Evolutionary conservation across 2,329 filamentous ascomycete species (phyloP), one percentile per base, ranked within the genome.

Genomic region (Fusarium brevicatenulatum): DNA sequence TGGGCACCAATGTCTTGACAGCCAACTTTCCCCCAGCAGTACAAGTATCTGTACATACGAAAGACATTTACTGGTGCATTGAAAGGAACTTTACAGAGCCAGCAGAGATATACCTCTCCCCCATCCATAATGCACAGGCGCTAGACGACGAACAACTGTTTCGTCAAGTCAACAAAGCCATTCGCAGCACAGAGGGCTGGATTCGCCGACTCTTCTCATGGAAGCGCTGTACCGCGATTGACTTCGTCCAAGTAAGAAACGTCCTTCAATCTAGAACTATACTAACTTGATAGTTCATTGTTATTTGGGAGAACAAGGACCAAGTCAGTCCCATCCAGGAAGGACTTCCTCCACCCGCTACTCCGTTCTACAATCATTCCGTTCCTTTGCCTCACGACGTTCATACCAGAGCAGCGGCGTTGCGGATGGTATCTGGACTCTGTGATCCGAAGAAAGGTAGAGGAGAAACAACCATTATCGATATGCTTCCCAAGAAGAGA

Each of bases 261-360:
- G n/a, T n/a, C n/a, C n/a, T n/a, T n/a, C n/a, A n/a, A n/a, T n/a
- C n/a, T n/a, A n/a, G n/a, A n/a, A n/a, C n/a, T n/a, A n/a, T n/a
- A n/a, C n/a, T n/a, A n/a, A n/a, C n/a, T n/a, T n/a, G n/a, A n/a
- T n/a, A n/a, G 46, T 49, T 49, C 7, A 4, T 49, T 32, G 28
- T 49, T 0, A 49, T 49, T 0, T 49, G 46, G 46, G 46, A 49
- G 0, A n/a, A 49, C 21, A 49, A 32, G 32, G 46, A 49, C 0
- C 46, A 49, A n/a, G 21, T n/a, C 15, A n/a, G 4, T 4, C 46
- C 46, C 0, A 49, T 49, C 4, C 7, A n/a, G 9, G 7, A n/a
- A n/a, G 9, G 12, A 2, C 28, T 49, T n/a, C 46, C 46, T 49
- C 46, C 46, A 0, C 46, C 46, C 0, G 0, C 13, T n/a, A n/a